phyloP scores from a whole-genome alignment of 805 yeast species.

The Clavispora santaluciae region DNA sequence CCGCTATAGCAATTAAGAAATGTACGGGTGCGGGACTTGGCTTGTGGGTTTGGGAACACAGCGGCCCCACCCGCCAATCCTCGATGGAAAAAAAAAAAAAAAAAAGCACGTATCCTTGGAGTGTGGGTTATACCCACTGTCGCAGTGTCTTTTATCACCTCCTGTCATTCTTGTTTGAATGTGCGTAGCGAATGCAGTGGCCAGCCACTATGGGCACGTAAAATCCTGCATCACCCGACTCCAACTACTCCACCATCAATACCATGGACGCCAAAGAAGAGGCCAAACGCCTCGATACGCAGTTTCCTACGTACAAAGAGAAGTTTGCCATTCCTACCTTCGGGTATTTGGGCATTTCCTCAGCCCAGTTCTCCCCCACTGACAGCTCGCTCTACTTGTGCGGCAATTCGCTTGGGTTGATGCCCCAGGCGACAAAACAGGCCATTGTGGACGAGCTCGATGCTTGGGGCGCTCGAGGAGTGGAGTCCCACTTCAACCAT shows the following conservation, averaged over 20 bases:
- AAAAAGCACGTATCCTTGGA: too few relatives aligned
- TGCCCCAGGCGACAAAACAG: constrained; percentile 61
- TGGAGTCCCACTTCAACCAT: constrained; percentile 78
- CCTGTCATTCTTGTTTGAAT: too few relatives aligned
- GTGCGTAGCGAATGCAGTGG: neutral
- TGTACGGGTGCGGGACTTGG: constrained; percentile 4
- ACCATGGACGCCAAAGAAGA: constrained; percentile 3
- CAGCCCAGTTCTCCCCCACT: constrained; percentile 9
- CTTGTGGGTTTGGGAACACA: too few relatives aligned
- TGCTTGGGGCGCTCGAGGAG: constrained; percentile 81
- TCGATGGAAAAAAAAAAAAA: too few relatives aligned
- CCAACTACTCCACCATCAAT: neutral
- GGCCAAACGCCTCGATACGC: constrained; percentile 33
- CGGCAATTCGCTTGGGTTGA: constrained; percentile 91
- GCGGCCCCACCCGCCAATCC: too few relatives aligned
- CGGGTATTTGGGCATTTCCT: constrained; percentile 47
- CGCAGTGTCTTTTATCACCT: too few relatives aligned
- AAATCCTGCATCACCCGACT: neutral
- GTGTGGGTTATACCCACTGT: too few relatives aligned
- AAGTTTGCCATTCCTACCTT: constrained; percentile 67
- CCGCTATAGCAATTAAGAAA: neutral
- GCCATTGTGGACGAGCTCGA: constrained; percentile 64
- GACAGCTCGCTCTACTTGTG: constrained; percentile 58
- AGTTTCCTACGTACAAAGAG: constrained; percentile 35
- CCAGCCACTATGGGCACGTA: neutral